These are phyloP conservation scores for Reutealis trisperma DNA, from an alignment of 345 rosid genomes.

Conservation along the genomic window DNA sequence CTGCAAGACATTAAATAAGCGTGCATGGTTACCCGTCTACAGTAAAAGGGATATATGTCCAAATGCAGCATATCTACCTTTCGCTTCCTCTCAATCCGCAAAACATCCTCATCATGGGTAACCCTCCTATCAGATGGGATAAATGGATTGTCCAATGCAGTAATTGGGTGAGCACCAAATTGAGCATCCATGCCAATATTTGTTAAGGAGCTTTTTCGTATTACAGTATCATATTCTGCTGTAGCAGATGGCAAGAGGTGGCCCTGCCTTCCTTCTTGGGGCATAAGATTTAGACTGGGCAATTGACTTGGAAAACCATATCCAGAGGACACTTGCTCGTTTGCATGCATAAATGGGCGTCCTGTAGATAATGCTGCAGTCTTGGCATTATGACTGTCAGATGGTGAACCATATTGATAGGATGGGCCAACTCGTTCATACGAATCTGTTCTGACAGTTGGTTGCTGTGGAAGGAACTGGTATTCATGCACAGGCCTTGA, in stretches of 20 bases:
- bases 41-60: not conserved
- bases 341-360: conserved; percentile 35
- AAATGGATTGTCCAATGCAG: conserved; percentile 48
- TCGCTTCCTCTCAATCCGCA: conserved; percentile 67
- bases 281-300: conserved; percentile 62
- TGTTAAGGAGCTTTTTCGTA: conserved; percentile 42
- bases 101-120: conserved; percentile 49
- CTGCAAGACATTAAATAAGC: conserved; percentile 38
- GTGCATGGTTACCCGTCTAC: conserved; percentile 1
- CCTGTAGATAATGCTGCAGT: conserved; percentile 37
- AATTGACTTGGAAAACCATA: conserved; percentile 52
- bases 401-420: conserved; percentile 43
- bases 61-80: conserved; percentile 45
- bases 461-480: conserved; percentile 85
- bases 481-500: conserved; percentile 72
- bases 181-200: conserved; percentile 41
- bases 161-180: conserved; percentile 40
- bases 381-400: conserved; percentile 44
- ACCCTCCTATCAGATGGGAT: conserved; percentile 49
- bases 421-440: conserved; percentile 54
- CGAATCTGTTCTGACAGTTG: conserved; percentile 61
- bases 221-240: conserved; percentile 46
- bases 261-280: conserved; percentile 62
- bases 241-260: conserved; percentile 47
- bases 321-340: conserved; percentile 42